These are phyloP conservation scores for Calonectria crousiana DNA, from an alignment of 2,329 filamentous ascomycete genomes.

Conservation along the genomic window DNA sequence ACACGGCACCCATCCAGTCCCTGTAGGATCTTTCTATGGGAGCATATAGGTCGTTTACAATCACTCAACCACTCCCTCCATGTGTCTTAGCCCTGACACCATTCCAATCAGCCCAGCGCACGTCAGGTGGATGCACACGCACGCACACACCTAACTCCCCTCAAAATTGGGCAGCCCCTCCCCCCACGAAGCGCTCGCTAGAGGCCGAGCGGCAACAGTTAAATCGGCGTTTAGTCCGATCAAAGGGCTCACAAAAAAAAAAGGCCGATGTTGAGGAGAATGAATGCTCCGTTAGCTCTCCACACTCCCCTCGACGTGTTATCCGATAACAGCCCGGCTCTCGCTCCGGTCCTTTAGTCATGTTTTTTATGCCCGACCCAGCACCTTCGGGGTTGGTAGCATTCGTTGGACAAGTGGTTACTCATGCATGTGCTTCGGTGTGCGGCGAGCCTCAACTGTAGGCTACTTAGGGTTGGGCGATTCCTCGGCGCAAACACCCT, in stretches of 20 bases:
- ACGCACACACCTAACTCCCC: background rate
- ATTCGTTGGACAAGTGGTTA: background rate
- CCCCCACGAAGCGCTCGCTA: conserved; percentile 5
- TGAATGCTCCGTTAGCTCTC: background rate
- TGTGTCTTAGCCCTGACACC: conserved; percentile 11
- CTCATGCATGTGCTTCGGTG: background rate
- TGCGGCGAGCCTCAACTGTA: background rate
- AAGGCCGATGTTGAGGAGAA: background rate
- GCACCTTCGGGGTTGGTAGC: background rate
- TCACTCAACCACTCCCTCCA: background rate
- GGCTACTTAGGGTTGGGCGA: background rate
- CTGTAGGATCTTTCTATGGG: background rate
- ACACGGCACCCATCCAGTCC: background rate
- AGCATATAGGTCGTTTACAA: background rate
- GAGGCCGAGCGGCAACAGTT: conserved; percentile 4
- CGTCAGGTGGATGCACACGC: conserved; percentile 10
- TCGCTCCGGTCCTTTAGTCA: background rate
- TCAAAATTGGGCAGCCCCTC: background rate
- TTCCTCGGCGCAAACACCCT: background rate
- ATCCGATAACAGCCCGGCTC: conserved; percentile 6
- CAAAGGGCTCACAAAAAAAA: background rate
- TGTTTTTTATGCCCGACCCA: background rate
- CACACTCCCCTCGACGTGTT: background rate
- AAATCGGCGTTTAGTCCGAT: conserved; percentile 22
- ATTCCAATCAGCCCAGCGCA: conserved; percentile 17